A percentile compares a stretch with the other conserved stretches of the same genome.
Evolutionary conservation across 345 rosid species (phyloP).

Genomic region (Gossypium anomalum): DNA sequence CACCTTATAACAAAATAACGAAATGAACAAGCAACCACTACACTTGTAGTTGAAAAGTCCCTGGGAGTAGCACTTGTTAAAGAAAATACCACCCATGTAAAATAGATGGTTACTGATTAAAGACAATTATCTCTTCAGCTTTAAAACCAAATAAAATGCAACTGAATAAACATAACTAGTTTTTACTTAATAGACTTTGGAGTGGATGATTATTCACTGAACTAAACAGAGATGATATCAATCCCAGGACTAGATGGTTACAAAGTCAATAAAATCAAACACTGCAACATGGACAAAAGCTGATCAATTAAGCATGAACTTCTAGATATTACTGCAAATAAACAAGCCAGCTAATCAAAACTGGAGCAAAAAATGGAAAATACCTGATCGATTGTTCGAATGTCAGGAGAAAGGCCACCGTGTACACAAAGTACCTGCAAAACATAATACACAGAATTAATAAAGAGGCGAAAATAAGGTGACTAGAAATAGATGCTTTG

Average conservation of each 20-base stretch:
- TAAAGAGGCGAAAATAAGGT: background rate
- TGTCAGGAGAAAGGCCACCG: conserved; percentile 98
- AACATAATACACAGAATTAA: conserved; percentile 9
- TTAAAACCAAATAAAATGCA: background rate
- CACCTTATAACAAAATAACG: conserved; percentile 8
- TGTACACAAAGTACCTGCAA: conserved; percentile 96
- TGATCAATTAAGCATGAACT: background rate
- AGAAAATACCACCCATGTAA: background rate
- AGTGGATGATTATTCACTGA: background rate
- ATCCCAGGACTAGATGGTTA: background rate
- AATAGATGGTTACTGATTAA: background rate
- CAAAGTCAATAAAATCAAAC: background rate
- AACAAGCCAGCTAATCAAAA: background rate
- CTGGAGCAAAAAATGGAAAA: background rate
- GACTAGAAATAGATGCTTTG: background rate
- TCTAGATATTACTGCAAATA: background rate
- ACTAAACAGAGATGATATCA: background rate
- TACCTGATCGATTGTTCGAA: conserved; percentile 97
- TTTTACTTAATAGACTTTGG: background rate
- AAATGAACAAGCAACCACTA: background rate
- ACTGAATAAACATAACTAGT: background rate
- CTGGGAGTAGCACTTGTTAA: background rate
- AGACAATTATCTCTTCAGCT: background rate
- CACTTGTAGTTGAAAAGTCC: background rate
- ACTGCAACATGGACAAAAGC: background rate